phyloP scores from a whole-genome alignment of 1,139 yeast genomes.

The Eremothecium gossypii region DNA sequence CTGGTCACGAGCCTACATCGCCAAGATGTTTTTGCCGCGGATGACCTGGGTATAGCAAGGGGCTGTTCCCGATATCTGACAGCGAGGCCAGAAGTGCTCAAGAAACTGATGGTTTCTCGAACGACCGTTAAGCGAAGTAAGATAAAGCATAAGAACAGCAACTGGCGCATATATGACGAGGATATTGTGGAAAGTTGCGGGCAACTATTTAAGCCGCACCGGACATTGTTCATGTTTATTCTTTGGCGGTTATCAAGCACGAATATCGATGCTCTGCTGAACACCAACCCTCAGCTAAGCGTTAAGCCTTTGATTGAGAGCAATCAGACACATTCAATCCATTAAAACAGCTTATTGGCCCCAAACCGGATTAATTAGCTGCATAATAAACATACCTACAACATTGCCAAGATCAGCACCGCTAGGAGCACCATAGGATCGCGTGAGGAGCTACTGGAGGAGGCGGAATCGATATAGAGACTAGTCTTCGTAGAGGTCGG shows the following conservation, averaged over 20 bases:
- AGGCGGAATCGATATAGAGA: no score
- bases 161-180: conserved; percentile 57
- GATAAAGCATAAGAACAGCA: conserved; percentile 33
- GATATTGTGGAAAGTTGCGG: conserved; percentile 50
- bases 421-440: no score
- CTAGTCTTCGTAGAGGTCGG: no score
- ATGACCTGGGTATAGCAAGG: conserved; percentile 77
- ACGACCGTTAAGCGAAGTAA: conserved; percentile 30
- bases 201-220: conserved; percentile 52
- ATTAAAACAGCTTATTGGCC: no score
- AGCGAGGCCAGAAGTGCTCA: conserved; percentile 44
- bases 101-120: conserved; percentile 33
- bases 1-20: conserved; percentile 58
- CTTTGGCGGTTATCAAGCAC: conserved; percentile 66
- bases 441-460: no score
- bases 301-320: no score
- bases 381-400: no score
- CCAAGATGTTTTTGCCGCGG: conserved; percentile 63
- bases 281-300: no score
- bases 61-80: conserved; percentile 61
- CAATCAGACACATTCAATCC: no score
- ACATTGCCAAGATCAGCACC: no score
- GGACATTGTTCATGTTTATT: conserved; percentile 59
- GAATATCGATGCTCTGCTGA: conserved; percentile 43
- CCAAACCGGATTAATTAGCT: no score